Percentiles rank a stretch among this genome's conserved stretches.
Conservation (phyloP, 805 yeast species). For the Lachancea meyersii region DNA sequence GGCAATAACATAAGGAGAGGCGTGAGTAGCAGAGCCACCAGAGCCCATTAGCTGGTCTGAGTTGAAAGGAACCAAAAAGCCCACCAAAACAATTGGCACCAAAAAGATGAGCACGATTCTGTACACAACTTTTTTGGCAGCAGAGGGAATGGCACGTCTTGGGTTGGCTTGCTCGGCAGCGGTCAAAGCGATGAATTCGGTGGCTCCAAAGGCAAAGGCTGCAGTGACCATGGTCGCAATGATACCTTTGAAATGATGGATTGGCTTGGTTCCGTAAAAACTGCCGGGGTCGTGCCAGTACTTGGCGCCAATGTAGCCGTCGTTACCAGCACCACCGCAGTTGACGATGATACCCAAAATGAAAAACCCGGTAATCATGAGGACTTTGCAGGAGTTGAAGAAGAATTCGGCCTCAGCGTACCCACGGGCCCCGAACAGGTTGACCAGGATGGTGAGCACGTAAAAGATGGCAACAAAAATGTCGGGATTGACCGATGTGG, state of each 20-base stretch:
- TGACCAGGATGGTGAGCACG: slow-evolving; percentile 40
- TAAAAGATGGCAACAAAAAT: slow-evolving; percentile 51
- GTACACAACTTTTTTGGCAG: slow-evolving; percentile 51
- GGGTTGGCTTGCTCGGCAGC: slow-evolving; percentile 55
- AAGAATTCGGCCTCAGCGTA: slow-evolving; percentile 60
- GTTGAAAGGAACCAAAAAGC: slow-evolving; percentile 50
- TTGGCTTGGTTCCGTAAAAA: slow-evolving; percentile 32
- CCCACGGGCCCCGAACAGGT: slow-evolving; percentile 49
- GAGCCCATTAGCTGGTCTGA: slow-evolving; percentile 40
- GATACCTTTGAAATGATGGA: slow-evolving; percentile 50
- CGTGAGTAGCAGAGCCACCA: slow-evolving; percentile 39
- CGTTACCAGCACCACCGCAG: slow-evolving; percentile 37
- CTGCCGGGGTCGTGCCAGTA: slow-evolving; percentile 53
- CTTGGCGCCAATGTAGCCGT: slow-evolving; percentile 44
- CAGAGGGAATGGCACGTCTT: slow-evolving; percentile 49
- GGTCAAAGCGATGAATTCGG: slow-evolving; percentile 52
- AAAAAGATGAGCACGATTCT: slow-evolving; percentile 47
- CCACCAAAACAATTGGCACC: slow-evolving; percentile 41
- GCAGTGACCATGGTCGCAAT: slow-evolving; percentile 48
- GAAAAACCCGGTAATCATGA: slow-evolving; percentile 54
- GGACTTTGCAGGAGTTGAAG: slow-evolving; percentile 59
- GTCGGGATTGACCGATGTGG: slow-evolving; percentile 46
- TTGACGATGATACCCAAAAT: slow-evolving; percentile 44
- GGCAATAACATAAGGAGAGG: slow-evolving; percentile 69
- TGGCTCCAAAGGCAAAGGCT: slow-evolving; percentile 57